phyloP scores from a whole-genome alignment of 306 rosid genomes.

The Fagus sylvatica region DNA sequence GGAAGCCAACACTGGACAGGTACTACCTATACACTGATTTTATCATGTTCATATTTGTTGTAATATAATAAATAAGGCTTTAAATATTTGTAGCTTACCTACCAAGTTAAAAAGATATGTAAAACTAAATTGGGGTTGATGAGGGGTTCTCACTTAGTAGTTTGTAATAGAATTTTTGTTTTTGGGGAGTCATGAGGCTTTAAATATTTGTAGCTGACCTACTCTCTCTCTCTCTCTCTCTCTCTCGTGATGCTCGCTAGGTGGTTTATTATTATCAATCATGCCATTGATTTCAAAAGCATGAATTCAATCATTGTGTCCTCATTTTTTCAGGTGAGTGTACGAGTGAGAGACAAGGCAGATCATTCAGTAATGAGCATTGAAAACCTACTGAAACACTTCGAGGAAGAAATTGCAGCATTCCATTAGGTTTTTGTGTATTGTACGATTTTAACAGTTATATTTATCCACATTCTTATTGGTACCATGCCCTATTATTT shows the following conservation, averaged over 20 bases:
- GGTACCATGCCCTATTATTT: constrained; percentile 6
- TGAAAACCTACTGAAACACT: constrained; percentile 62
- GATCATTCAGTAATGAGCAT: constrained; percentile 65
- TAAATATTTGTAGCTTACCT: neutral
- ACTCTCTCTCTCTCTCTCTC: too few relatives aligned
- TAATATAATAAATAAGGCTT: neutral
- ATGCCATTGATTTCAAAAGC: neutral
- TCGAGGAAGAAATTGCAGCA: constrained; percentile 61
- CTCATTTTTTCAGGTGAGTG: constrained; percentile 76
- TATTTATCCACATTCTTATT: neutral
- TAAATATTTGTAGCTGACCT: neutral
- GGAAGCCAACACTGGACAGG: constrained; percentile 91
- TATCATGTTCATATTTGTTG: neutral
- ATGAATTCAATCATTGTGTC: constrained; percentile 28
- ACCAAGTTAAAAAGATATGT: too few relatives aligned
- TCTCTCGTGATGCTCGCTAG: neutral
- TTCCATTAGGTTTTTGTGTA: constrained; percentile 43
- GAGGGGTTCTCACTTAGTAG: too few relatives aligned
- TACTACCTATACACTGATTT: constrained; percentile 23
- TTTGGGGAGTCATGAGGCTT: neutral
- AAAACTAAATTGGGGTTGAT: too few relatives aligned
- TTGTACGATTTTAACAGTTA: neutral
- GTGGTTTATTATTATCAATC: neutral
- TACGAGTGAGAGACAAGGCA: constrained; percentile 70
- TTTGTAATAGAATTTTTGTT: too few relatives aligned